Evolutionary conservation across 2,329 filamentous ascomycete species (phyloP).

Genomic region (Apiospora pterosperma): DNA sequence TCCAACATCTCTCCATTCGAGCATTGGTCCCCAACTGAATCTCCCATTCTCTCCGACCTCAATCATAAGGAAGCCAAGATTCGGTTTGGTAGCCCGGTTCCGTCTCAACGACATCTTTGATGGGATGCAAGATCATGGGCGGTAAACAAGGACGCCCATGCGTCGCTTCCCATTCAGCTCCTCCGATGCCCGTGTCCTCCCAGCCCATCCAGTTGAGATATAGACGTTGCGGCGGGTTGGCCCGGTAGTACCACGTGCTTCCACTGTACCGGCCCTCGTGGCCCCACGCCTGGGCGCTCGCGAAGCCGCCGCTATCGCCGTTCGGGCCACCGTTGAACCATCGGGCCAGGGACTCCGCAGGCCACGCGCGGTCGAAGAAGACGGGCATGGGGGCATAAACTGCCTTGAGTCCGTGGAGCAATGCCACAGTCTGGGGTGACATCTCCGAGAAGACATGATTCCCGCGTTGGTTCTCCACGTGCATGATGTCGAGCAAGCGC

Average conservation of each 20-base stretch:
- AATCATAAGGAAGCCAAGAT: conserved; percentile 25
- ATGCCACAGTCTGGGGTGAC: conserved; percentile 68
- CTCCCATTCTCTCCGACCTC: background rate
- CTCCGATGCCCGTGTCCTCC: conserved; percentile 52
- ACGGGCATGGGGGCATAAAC: conserved; percentile 77
- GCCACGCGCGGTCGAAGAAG: conserved; percentile 75
- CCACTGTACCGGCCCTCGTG: conserved; percentile 55
- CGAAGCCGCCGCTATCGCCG: conserved; percentile 50
- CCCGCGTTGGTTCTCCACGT: conserved; percentile 69
- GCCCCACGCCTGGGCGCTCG: conserved; percentile 58
- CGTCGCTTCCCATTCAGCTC: conserved; percentile 50
- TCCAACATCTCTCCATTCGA: background rate
- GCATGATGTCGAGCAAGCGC: conserved; percentile 71
- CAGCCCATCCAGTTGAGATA: conserved; percentile 64
- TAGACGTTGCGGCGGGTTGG: conserved; percentile 52
- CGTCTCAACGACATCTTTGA: conserved; percentile 56
- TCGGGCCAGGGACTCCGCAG: conserved; percentile 46
- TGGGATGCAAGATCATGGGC: conserved; percentile 55
- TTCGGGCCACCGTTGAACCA: conserved; percentile 60
- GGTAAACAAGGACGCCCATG: conserved; percentile 58
- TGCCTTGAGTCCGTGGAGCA: conserved; percentile 76
- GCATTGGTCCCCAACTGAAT: background rate
- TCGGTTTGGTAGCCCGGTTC: conserved; percentile 39
- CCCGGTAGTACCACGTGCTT: conserved; percentile 60
- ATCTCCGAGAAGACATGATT: conserved; percentile 80